Evolutionary conservation across 441 rosid genomes (phyloP), one percentile per base, ranked within the genome.

Genomic region (Aquilaria agallochum): DNA sequence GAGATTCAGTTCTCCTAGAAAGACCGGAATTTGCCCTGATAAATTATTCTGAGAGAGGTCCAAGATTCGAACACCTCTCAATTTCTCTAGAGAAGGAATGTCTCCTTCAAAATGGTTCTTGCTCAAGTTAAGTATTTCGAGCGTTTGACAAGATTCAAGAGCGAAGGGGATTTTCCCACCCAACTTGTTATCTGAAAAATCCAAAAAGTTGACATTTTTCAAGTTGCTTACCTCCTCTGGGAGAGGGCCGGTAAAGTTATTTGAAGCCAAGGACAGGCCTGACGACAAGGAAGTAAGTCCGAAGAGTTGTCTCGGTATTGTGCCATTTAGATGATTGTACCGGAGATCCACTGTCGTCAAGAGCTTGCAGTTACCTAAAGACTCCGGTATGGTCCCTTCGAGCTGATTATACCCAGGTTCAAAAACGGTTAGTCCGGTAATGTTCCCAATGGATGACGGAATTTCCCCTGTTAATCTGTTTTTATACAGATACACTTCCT

Each of bases 41-140:
- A 65, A 55, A 49, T 59, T 70, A 5, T 74, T 70, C 2, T 49
- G 34, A 9, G 74, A 74, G 13, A 74, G 33, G 32, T 70, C 78
- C 7, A 70, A 31, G 31, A 8, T 47, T 6, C 36, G 11, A 11
- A 70, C 5, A 3, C 66, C 59, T 59, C 20, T 58, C n/a, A 70
- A 42, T 32, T 27, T 13, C 15, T 45, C 31, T 10, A 60, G 50
- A 44, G 47, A 31, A 12, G 77, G 70, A 47, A 73, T 68, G 15
- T 14, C 12, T 31, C 73, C 70, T 20, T 42, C 50, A 44, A 68
- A 68, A 12, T 45, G 32, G 58, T 68, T 73, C 2, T 33, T 11
- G 4, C 11, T 34, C 60, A 60, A 2, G 27, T 40, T 11, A 3
- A 65, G 54, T 3, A 0, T 33, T 44, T 50, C 54, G 55, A 69